Base-by-base conservation (phyloP, 768 basidiomycete genomes). In the Termitomyces sp. region DNA sequence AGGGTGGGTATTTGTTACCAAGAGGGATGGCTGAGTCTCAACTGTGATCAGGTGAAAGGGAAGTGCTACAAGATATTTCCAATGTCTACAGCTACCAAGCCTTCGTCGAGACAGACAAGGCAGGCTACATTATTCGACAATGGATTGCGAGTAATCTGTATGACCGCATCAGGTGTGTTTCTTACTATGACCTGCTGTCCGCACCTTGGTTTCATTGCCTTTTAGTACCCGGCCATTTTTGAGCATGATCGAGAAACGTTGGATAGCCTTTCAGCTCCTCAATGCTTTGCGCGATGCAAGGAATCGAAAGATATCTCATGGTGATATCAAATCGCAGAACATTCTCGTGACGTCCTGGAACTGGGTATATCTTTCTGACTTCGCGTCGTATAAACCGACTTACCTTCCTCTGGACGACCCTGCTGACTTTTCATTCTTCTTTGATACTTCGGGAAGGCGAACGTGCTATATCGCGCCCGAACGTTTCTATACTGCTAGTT, bases 391-490 rank as follows among this genome's bases (percentile, higher is more conserved):
- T 81, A 99, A 99, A 68, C 97, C 95, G 0, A 95, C 94, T 2
- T 91, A 85, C 69, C 83, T 99, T 11, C 97, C 97, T 0, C 80
- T 98, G 44, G 94, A 99, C 66, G 95, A 98, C 67, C 97, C 97
- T 3, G 85, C 95, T 8, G 94, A 96, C 72, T 99, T 98, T 70
- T 95, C 94, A 4, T 97, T 94, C 76, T 99, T 87, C 78, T 98
- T 95, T 70, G 97, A 99, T 71, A 94, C 93, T 4, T 94, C 92
- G 12, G 92, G 93, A 1, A 79, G 94, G 7, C 81, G 96, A 11
- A 95, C 92, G 1, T 99, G 97, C 69, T 98, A 98, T 66, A 77
- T 99, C 57, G 97, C 97, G 0, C 97, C 97, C 0, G 97, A 99
- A 64, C 78, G 97, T 10, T 99, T 98, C 74, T 98, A 89, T 70